phyloP scores from a whole-genome alignment of 768 basidiomycete genomes.

The Panellus pusillus region DNA sequence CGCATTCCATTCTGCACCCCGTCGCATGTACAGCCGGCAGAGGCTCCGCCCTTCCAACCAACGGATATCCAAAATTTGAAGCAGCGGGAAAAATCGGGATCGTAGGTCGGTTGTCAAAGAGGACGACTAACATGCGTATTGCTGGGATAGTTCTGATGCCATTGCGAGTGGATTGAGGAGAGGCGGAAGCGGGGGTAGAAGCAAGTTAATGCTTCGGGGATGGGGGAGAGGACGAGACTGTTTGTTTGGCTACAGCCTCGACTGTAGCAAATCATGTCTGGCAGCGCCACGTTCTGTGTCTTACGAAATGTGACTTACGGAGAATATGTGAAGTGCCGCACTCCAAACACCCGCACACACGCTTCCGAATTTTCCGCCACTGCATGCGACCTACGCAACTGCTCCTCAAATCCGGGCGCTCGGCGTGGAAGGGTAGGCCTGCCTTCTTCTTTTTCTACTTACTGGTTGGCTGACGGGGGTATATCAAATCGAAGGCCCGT shows the following conservation, averaged over 20 bases:
- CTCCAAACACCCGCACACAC: too few species aligned
- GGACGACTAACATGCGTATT: slow-evolving; percentile 74
- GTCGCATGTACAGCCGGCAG: too few species aligned
- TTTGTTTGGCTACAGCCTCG: too few species aligned
- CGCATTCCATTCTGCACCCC: too few species aligned
- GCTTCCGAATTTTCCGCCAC: too few species aligned
- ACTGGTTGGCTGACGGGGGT: not conserved
- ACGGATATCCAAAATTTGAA: slow-evolving; percentile 3
- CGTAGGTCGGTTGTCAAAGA: slow-evolving; percentile 19
- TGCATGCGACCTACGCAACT: slow-evolving; percentile 64
- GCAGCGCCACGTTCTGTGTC: too few species aligned
- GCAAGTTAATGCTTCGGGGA: slow-evolving; percentile 81
- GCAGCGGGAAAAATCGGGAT: slow-evolving; percentile 4
- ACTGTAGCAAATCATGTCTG: too few species aligned
- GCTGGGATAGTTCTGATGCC: slow-evolving; percentile 76
- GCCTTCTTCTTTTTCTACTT: not conserved
- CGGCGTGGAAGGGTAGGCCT: slow-evolving; percentile 79
- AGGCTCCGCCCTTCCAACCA: not conserved
- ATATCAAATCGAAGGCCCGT: too few species aligned
- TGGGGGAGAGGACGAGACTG: slow-evolving; percentile 22
- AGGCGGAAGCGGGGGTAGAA: slow-evolving; percentile 47
- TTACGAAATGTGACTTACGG: too few species aligned
- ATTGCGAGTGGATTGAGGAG: slow-evolving; percentile 44
- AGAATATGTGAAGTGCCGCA: too few species aligned
- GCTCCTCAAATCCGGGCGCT: slow-evolving; percentile 62